These are phyloP conservation scores for Chaetomium cochliodes DNA, from an alignment of 495 filamentous ascomycete genomes.

Conservation along the genomic window DNA sequence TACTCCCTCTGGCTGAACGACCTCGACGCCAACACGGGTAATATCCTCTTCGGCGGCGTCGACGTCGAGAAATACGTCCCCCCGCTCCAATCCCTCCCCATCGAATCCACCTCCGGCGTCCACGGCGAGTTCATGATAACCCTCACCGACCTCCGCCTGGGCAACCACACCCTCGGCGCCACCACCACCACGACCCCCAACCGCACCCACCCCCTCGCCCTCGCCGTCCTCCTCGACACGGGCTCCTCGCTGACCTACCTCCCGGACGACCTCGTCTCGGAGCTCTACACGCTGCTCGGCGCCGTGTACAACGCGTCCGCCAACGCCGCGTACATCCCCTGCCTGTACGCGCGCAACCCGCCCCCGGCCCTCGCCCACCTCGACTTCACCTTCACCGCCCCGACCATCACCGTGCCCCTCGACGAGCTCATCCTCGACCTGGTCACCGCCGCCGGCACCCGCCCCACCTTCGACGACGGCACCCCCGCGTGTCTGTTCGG, in stretches of 20 bases:
- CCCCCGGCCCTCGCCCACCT: constrained; percentile 48
- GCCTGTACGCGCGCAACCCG: constrained; percentile 56
- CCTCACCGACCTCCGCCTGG: constrained; percentile 57
- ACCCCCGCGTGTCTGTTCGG: constrained; percentile 68
- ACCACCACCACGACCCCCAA: constrained; percentile 31
- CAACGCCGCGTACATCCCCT: constrained; percentile 69
- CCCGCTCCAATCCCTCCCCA: constrained; percentile 69
- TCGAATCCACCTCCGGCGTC: constrained; percentile 57
- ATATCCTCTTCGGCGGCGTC: constrained; percentile 89
- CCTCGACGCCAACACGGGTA: constrained; percentile 69
- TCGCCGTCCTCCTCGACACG: constrained; percentile 84
- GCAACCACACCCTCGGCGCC: constrained; percentile 48
- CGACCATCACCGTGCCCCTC: constrained; percentile 69
- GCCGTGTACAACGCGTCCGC: constrained; percentile 59
- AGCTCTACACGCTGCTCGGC: constrained; percentile 62
- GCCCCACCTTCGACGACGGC: constrained; percentile 61
- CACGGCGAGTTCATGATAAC: constrained; percentile 82
- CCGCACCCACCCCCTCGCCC: constrained; percentile 38
- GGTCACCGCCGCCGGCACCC: constrained; percentile 45
- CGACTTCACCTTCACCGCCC: constrained; percentile 65
- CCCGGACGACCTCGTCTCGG: constrained; percentile 62
- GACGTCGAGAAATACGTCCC: constrained; percentile 78
- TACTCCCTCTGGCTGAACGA: constrained; percentile 92
- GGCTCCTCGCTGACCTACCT: constrained; percentile 88
- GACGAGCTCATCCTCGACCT: constrained; percentile 74